Evolutionary conservation across 2,329 filamentous ascomycete species (phyloP), one percentile per base, ranked within the genome.

Genomic region (Penicillium occitanis): DNA sequence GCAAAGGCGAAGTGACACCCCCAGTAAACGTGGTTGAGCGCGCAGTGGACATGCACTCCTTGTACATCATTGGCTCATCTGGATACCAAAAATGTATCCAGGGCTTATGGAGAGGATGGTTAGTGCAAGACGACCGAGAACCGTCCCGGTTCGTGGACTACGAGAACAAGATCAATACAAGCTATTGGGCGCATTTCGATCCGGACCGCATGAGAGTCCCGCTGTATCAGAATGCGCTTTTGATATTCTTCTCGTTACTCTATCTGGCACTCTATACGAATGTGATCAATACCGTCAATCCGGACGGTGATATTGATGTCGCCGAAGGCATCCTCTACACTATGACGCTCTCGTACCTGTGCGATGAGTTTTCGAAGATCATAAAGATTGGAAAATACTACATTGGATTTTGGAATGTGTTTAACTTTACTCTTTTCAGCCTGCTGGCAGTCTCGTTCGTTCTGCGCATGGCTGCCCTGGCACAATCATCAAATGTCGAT

Each of bases 61-160:
- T 98, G 55, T 85, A 87, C 14, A 88, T 99, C 58, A 98, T 98
- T 68, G 92, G 92, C 2, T 94, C 91, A 0, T 93, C 92, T 0
- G 94, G 95, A 30, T 99, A 98, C 77, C 95, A 98, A 72, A 97
- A 96, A 80, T 98, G 94, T 75, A 92, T 98, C 73, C 87, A 85
- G 68, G 92, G 96, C 74, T 88, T 99, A 8, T 99, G 95, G 95
- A 88, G 88, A 68, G 95, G 95, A 25, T 99, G 95, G 95, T 83
- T 98, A 8, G 89, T 97, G n/a, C 95, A 99, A 76, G 92, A 97
- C 70, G 93, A 97, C 72, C 85, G 93, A 60, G 93, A 98, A 71
- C 91, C 94, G 0, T 88, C 89, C n/a, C 88, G 88, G 62, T 99
- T 99, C 75, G 86, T 97, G 63, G 90, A 93, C 74, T 99, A 96